Evolutionary conservation across 1,284 basidiomycete species (phyloP).

Genomic region (Cryptococcus hybrid): DNA sequence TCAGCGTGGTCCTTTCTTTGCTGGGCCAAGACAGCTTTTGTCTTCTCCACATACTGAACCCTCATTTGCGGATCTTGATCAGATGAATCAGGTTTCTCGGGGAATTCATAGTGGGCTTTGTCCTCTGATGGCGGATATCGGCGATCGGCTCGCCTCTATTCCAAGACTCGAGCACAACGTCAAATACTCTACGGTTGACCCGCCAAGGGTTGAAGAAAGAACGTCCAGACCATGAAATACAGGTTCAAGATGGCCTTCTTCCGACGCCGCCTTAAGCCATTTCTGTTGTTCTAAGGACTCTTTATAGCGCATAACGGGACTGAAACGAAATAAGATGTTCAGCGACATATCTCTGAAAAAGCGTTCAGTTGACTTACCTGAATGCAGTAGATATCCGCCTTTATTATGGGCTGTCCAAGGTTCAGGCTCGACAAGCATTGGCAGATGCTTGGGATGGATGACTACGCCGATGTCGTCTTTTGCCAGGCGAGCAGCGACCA

Average conservation of each 20-base stretch:
- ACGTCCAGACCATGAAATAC: slow-evolving; percentile 89
- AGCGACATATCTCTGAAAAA: no score
- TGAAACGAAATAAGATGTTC: slow-evolving; percentile 27
- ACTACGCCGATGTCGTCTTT: slow-evolving; percentile 73
- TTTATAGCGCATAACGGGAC: slow-evolving; percentile 88
- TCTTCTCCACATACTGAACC: slow-evolving; percentile 60
- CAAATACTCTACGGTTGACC: slow-evolving; percentile 75
- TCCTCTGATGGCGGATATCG: slow-evolving; percentile 65
- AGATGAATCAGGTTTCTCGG: slow-evolving; percentile 61
- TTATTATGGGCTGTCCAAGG: slow-evolving; percentile 78
- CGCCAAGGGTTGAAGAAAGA: slow-evolving; percentile 86
- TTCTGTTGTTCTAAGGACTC: slow-evolving; percentile 82
- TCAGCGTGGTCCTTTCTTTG: slow-evolving; percentile 84
- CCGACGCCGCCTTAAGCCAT: slow-evolving; percentile 75
- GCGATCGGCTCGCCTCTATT: slow-evolving; percentile 72
- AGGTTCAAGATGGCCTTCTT: slow-evolving; percentile 73
- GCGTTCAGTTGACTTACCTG: slow-evolving; percentile 54
- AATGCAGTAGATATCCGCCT: slow-evolving; percentile 82
- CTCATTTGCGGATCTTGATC: slow-evolving; percentile 67
- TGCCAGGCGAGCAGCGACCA: slow-evolving; percentile 72
- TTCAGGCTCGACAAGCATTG: slow-evolving; percentile 90
- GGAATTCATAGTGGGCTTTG: slow-evolving; percentile 47
- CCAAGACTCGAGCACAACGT: slow-evolving; percentile 75
- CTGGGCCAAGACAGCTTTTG: slow-evolving; percentile 62
- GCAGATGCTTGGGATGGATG: slow-evolving; percentile 88